Evolutionary conservation across 140 eudicot species (phyloP).

Genomic region (Stevia rebaudiana): DNA sequence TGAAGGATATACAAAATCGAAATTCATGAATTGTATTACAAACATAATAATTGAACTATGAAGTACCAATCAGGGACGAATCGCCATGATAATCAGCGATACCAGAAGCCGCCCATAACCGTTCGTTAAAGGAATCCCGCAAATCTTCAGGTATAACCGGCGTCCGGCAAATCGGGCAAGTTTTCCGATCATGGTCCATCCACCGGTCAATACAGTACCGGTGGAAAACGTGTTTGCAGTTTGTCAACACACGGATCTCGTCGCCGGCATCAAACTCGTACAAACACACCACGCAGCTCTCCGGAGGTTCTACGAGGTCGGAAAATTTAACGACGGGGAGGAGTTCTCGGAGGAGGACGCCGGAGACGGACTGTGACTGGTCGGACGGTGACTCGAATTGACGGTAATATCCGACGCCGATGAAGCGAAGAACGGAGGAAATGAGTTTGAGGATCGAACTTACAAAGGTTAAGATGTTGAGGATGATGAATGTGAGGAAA

Average conservation of each 20-base stretch:
- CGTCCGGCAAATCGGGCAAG: conserved; percentile 65
- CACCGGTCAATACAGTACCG: conserved; percentile 65
- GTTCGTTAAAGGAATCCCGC: conserved; percentile 51
- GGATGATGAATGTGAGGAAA: conserved; percentile 41
- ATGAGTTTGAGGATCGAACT: conserved; percentile 42
- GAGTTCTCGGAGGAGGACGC: conserved; percentile 47
- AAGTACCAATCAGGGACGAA: too few relatives aligned
- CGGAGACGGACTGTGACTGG: conserved; percentile 46
- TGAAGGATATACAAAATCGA: too few relatives aligned
- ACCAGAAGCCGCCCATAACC: conserved; percentile 72
- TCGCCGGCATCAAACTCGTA: conserved; percentile 45
- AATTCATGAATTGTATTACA: too few relatives aligned
- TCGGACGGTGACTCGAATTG: conserved; percentile 42
- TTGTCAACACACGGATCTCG: conserved; percentile 52
- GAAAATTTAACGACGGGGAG: conserved; percentile 51
- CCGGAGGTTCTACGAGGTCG: conserved; percentile 39
- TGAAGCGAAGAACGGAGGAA: conserved; percentile 20
- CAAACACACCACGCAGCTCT: conserved; percentile 57
- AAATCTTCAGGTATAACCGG: conserved; percentile 44
- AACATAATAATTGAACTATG: too few relatives aligned
- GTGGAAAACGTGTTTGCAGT: conserved; percentile 59
- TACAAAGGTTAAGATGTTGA: conserved; percentile 39
- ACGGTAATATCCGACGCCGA: conserved; percentile 44
- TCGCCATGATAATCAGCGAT: conserved; percentile 49
- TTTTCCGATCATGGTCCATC: conserved; percentile 66